These are phyloP conservation scores for Phytophthora hybrid DNA, from an alignment of 352 stramenopile genomes.

Conservation along the genomic window DNA sequence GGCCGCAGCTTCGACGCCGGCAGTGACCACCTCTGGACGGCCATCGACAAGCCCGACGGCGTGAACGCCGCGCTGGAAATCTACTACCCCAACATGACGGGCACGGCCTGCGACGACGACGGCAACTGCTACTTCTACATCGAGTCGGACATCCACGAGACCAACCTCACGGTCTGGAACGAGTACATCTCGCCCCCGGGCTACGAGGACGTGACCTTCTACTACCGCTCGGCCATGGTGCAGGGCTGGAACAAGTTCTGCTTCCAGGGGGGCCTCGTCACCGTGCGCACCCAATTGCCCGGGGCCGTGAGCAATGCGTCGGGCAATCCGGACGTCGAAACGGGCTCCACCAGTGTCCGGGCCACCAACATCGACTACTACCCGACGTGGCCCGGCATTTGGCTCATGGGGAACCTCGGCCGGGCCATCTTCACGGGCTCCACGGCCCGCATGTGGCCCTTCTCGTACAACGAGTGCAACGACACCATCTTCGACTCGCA, in stretches of 20 bases:
- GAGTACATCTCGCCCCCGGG: slow-evolving; percentile 61
- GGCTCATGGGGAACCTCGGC: slow-evolving; percentile 97
- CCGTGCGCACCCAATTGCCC: slow-evolving; percentile 89
- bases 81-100: slow-evolving; percentile 80
- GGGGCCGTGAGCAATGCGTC: slow-evolving; percentile 66
- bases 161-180: slow-evolving; percentile 64
- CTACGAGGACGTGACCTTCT: slow-evolving; percentile 58
- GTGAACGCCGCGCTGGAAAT: slow-evolving; percentile 77
- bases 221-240: slow-evolving; percentile 80
- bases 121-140: slow-evolving; percentile 73
- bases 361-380: slow-evolving; percentile 46
- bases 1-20: slow-evolving; percentile 91
- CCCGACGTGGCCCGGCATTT: slow-evolving; percentile 95
- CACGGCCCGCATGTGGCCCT: slow-evolving; percentile 96
- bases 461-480: slow-evolving; percentile 95
- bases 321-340: slow-evolving; percentile 60
- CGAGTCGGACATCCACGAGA: slow-evolving; percentile 54
- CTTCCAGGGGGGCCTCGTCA: slow-evolving; percentile 91
- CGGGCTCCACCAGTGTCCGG: slow-evolving; percentile 22
- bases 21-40: slow-evolving; percentile 95
- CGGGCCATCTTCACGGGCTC: slow-evolving; percentile 95
- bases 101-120: slow-evolving; percentile 60
- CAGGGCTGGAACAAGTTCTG: slow-evolving; percentile 96
- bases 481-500: slow-evolving; percentile 58
- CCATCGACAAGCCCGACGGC: slow-evolving; percentile 73